Base-by-base conservation (phyloP, 352 stramenopile species). In the Phytophthora quininea region DNA sequence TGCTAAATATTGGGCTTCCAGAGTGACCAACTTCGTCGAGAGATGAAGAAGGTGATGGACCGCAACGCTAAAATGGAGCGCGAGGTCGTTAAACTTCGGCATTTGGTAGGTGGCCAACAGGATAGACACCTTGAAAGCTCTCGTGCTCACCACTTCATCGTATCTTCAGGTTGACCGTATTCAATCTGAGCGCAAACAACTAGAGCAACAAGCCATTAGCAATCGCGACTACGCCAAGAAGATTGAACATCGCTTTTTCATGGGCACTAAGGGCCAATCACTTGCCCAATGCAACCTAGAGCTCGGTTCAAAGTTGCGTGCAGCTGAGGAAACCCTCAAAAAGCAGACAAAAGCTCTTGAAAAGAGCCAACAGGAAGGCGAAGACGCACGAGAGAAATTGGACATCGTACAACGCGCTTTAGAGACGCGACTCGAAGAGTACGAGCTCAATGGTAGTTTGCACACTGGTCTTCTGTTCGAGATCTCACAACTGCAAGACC, bases 141-240 rank as follows among this genome's bases (percentile, higher is more conserved):
- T 59, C 48, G 19, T 61, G n/a, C 11, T 45, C 1, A 12, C 2
- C 55, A 38, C n/a, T 54, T 14, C 43, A 11, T 15, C 52, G 11
- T 30, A 9, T 58, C 24, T 43, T 6, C 52, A 92, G 84, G 77
- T 95, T 40, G 82, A 95, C 49, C 81, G 83, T 2, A 82, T 96
- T 40, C 84, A 92, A 40, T 71, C 64, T 15, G 84, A 96, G 33
- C 89, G 90, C 55, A 90, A 89, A 53, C 73, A 88, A 31, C 33
- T 92, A n/a, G 84, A 96, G 72, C 69, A 83, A 8, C 88, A 96
- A 48, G 88, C 88, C n/a, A 92, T 93, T 51, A 72, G 61, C 40
- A 94, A 93, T 37, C 79, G 88, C 32, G 86, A 93, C 66, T 96
- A 95, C 52, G 88, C 84, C 30, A 91, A 93, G 69, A 91, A 91